Evolutionary conservation across 495 filamentous ascomycete genomes (phyloP), one percentile per base, ranked within the genome.

Genomic region (Halenospora varia): DNA sequence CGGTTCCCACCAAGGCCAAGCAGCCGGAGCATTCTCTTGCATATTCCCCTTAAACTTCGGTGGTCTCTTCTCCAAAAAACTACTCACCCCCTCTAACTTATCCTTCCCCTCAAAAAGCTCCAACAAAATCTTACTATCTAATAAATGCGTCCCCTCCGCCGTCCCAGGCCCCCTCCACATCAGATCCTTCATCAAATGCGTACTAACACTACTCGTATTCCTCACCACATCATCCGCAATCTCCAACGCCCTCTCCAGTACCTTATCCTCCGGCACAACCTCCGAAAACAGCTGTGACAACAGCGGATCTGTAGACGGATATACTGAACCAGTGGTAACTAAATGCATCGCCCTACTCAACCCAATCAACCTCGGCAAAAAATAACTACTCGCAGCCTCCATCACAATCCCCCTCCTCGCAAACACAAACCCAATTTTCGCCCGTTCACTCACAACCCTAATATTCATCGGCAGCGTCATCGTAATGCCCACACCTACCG

Each of bases 361-460:
- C 2, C 84, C 83, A 56, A 88, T 75, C 26, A 87, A 63, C 2
- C 80, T 75, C 3, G 84, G 83, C 1, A 87, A 73, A 71, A 85
- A 88, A 62, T 75, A 88, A 17, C 77, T 80, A n/a, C 74, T 78
- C 62, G 77, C 80, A 22, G 82, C 85, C 66, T 88, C 85, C 77
- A 82, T 80, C 39, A 77, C 72, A 51, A 87, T 73, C 1, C 83
- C 85, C 15, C 83, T 73, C 19, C 83, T 75, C 48, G 74, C 76
- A 67, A 87, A 88, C 25, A 86, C 82, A 62, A 88, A 86, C 57
- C 84, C 84, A 59, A 82, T 79, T 74, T 77, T 84, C 6, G 82
- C 81, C 25, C 68, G 69, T 48, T 70, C 62, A 56, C 75, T 79
- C 23, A 75, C 80, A 50, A 88, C 70, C 51, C 84, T 72, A 49